Evolutionary conservation across 1,139 yeast species (phyloP).

Genomic region (Diutina sp.): DNA sequence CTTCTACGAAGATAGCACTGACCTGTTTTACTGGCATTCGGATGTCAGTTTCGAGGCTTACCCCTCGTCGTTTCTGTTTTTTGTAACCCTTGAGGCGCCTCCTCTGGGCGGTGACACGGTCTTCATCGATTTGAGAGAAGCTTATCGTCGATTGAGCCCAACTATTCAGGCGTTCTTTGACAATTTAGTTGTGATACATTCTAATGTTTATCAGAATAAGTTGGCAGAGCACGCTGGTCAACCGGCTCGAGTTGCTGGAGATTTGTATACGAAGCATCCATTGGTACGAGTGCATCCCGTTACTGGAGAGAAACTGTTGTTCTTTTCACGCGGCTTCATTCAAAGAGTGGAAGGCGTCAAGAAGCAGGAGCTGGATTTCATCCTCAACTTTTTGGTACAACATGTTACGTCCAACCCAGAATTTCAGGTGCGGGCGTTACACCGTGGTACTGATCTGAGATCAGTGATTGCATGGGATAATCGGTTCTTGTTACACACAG

Average conservation of each 20-base stretch:
- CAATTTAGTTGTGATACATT: conserved; percentile 14
- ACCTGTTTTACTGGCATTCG: conserved; percentile 15
- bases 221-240: conserved; percentile 8
- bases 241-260: conserved; percentile 11
- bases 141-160: conserved; percentile 20
- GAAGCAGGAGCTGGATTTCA: conserved; percentile 11
- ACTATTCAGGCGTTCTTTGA: conserved; percentile 15
- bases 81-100: conserved; percentile 21
- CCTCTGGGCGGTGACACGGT: conserved; percentile 22
- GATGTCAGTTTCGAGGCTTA: conserved; percentile 20
- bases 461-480: conserved; percentile 17
- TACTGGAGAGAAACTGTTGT: conserved; percentile 15
- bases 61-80: conserved; percentile 18
- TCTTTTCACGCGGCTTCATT: conserved; percentile 12
- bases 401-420: conserved; percentile 14
- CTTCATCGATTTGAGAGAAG: conserved; percentile 19
- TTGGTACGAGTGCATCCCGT: conserved; percentile 18
- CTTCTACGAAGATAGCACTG: conserved; percentile 11
- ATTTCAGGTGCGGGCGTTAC: conserved; percentile 15
- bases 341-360: conserved; percentile 14
- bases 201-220: conserved; percentile 14
- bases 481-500: conserved; percentile 13
- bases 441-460: conserved; percentile 12
- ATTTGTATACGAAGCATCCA: conserved; percentile 16
- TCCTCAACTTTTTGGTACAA: conserved; percentile 13